Conservation (phyloP, 306 rosid genomes). For the Styphnolobium japonicum region DNA sequence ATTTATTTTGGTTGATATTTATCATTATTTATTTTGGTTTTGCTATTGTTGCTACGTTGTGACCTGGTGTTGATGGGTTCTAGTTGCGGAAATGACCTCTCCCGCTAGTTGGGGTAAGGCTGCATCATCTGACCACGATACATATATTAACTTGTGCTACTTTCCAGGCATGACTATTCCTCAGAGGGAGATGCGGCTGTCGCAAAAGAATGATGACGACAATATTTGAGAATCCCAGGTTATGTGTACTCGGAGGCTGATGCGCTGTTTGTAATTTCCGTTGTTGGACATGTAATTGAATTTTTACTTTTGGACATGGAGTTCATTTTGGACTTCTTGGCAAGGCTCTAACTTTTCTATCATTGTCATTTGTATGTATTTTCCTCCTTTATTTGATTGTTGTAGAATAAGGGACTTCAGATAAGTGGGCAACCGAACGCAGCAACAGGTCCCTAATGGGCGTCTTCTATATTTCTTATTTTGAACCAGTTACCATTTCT, state of each 20-base stretch:
- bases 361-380: not conserved
- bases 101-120: not conserved
- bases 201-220: conserved; percentile 72
- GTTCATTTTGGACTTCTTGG: conserved; percentile 21
- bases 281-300: not conserved
- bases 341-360: not conserved
- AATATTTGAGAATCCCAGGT: conserved; percentile 16
- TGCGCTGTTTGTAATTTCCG: conserved; percentile 14
- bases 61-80: not conserved
- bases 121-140: not conserved
- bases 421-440: not conserved
- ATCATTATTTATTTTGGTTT: not conserved
- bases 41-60: not conserved
- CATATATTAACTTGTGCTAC: conserved; percentile 6
- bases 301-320: not conserved
- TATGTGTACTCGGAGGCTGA: conserved; percentile 3
- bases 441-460: not conserved
- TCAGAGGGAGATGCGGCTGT: conserved; percentile 46
- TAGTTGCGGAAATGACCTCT: not conserved
- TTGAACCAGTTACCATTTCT: not conserved
- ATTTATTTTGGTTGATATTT: not conserved
- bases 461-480: not conserved
- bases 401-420: conserved; percentile 24
- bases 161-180: conserved; percentile 80
- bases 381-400: not conserved